Evolutionary conservation across 371 early-diverging fungal species (phyloP).

Genomic region (Rhizopus arrhizus): DNA sequence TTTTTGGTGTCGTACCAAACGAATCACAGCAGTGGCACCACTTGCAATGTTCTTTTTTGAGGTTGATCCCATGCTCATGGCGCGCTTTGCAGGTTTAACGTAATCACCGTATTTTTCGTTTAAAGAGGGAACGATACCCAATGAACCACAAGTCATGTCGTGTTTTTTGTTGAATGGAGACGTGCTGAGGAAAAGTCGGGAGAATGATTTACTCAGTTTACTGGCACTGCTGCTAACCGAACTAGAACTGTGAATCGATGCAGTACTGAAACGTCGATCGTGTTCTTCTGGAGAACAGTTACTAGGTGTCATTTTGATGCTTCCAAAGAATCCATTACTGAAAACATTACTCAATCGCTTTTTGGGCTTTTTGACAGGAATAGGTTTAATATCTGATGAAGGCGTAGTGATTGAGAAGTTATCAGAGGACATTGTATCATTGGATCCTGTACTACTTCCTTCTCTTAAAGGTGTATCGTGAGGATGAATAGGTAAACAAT

Average conservation of each 20-base stretch:
- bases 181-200: slow-evolving; percentile 16
- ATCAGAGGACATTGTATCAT: slow-evolving; percentile 26
- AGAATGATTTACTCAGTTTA: slow-evolving; percentile 26
- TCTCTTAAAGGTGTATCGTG: slow-evolving; percentile 15
- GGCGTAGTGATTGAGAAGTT: slow-evolving; percentile 18
- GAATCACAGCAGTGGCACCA: slow-evolving; percentile 54
- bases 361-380: neutral
- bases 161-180: slow-evolving; percentile 7
- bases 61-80: slow-evolving; percentile 34
- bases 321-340: slow-evolving; percentile 22
- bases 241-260: slow-evolving; percentile 24
- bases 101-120: slow-evolving; percentile 46
- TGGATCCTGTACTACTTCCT: slow-evolving; percentile 22
- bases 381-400: neutral
- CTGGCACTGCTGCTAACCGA: slow-evolving; percentile 29
- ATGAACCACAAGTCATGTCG: slow-evolving; percentile 27
- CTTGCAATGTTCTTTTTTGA: slow-evolving; percentile 47
- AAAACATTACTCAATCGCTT: slow-evolving; percentile 14
- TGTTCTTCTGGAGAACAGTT: neutral
- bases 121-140: slow-evolving; percentile 19
- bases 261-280: slow-evolving; percentile 15
- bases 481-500: slow-evolving; percentile 16
- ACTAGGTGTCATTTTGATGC: slow-evolving; percentile 27
- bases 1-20: slow-evolving; percentile 33
- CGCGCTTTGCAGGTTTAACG: slow-evolving; percentile 33